Conservation (phyloP, 768 basidiomycete genomes). For the Boletales sp. region DNA sequence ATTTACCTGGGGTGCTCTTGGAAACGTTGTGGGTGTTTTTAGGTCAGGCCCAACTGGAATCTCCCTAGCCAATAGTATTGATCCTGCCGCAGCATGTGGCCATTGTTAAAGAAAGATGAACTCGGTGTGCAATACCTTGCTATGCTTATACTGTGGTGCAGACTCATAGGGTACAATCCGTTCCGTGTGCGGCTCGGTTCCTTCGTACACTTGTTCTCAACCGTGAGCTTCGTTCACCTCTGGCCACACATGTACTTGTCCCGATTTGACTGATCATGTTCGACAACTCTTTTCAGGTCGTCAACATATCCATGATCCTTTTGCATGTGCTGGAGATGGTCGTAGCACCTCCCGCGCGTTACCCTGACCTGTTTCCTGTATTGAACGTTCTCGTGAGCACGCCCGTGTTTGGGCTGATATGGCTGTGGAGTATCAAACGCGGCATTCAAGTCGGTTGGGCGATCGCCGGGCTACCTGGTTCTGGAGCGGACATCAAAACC, state of each 20-base stretch:
- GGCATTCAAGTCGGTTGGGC: slow-evolving; percentile 82
- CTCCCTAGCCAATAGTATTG: neutral
- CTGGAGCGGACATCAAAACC: neutral
- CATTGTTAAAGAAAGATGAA: slow-evolving; percentile 76
- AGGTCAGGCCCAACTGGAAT: slow-evolving; percentile 49
- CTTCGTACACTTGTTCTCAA: slow-evolving; percentile 50
- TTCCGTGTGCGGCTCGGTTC: slow-evolving; percentile 41
- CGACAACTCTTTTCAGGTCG: slow-evolving; percentile 33
- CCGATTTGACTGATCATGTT: neutral
- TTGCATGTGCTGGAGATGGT: slow-evolving; percentile 66
- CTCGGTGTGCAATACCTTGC: slow-evolving; percentile 71
- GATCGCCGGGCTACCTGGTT: slow-evolving; percentile 49
- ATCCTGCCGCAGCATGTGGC: slow-evolving; percentile 80
- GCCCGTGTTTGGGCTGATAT: slow-evolving; percentile 76
- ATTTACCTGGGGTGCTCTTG: slow-evolving; percentile 32
- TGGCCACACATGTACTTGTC: too few relatives aligned
- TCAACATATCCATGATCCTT: slow-evolving; percentile 50
- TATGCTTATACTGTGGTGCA: slow-evolving; percentile 74
- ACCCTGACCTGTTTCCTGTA: slow-evolving; percentile 83
- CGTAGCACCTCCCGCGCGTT: slow-evolving; percentile 62
- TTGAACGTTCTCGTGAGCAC: slow-evolving; percentile 81
- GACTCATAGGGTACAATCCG: slow-evolving; percentile 74
- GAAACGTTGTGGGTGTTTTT: slow-evolving; percentile 84
- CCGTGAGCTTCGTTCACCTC: slow-evolving; percentile 31
- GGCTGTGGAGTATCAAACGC: slow-evolving; percentile 87